phyloP scores from a whole-genome alignment of 768 basidiomycete genomes.

The Terana coerulea region DNA sequence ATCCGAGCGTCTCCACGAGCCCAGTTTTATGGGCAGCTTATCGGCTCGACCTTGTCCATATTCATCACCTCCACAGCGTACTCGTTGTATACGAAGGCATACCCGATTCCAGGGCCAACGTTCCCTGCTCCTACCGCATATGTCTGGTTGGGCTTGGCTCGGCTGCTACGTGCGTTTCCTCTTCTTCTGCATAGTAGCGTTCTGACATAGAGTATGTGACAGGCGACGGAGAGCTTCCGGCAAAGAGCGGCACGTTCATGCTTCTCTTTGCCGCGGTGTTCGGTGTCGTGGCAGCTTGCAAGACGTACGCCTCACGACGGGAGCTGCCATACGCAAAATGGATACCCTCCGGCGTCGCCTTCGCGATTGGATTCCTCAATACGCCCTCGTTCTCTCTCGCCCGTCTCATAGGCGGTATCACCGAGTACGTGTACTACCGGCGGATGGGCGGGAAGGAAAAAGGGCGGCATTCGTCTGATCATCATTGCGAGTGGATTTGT shows the following conservation, averaged over 20 bases:
- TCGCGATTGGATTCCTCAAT: conserved; percentile 94
- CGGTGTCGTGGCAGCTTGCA: conserved; percentile 59
- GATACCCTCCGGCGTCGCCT: conserved; percentile 91
- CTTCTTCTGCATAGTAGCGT: conserved; percentile 10
- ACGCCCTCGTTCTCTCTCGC: conserved; percentile 94
- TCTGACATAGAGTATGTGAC: conserved; percentile 17
- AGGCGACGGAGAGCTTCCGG: conserved; percentile 83
- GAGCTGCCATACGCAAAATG: conserved; percentile 59
- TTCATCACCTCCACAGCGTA: conserved; percentile 87
- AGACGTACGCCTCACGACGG: conserved; percentile 51
- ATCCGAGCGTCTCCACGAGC: conserved; percentile 87
- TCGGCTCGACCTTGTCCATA: conserved; percentile 86
- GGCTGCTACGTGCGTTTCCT: conserved; percentile 60
- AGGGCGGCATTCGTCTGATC: conserved; percentile 69
- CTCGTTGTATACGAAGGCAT: conserved; percentile 81
- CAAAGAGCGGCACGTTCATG: conserved; percentile 77
- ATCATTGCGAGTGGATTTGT: conserved; percentile 95
- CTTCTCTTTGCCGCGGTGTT: conserved; percentile 69
- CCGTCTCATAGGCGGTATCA: conserved; percentile 80
- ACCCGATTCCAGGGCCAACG: conserved; percentile 87
- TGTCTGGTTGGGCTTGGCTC: conserved; percentile 82
- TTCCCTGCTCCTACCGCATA: conserved; percentile 96
- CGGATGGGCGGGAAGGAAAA: conserved; percentile 43
- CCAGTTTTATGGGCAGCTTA: conserved; percentile 91
- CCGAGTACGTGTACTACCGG: conserved; percentile 63